Conservation (phyloP, 768 basidiomycete genomes). For the Tephrocybe sp. region DNA sequence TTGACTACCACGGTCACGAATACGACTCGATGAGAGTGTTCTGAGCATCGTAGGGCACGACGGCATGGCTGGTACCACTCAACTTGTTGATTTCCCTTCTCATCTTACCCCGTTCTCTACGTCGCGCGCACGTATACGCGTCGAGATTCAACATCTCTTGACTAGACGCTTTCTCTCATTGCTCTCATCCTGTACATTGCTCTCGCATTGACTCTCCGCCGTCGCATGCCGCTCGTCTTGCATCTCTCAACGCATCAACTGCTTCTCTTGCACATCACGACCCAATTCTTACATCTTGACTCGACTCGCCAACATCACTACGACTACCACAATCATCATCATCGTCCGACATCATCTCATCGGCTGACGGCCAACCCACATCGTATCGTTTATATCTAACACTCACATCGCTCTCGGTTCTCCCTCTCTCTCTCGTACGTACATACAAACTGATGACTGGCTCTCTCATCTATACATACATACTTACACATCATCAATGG, state of each 20-base stretch:
- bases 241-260: not conserved
- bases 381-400: not conserved
- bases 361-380: not conserved
- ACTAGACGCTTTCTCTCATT: not conserved
- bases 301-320: not conserved
- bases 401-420: not conserved
- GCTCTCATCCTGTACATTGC: not conserved
- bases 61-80: not conserved
- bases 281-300: not conserved
- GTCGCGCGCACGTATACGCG: not conserved
- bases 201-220: not conserved
- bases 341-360: not conserved
- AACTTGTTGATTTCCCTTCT: not conserved
- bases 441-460: not conserved
- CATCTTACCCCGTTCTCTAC: not conserved
- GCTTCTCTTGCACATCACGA: not conserved
- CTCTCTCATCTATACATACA: not conserved
- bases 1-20: slow-evolving; percentile 21
- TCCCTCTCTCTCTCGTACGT: not conserved
- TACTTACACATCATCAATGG: slow-evolving; percentile 3
- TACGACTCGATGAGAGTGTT: slow-evolving; percentile 25
- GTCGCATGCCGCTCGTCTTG: slow-evolving; percentile 1
- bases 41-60: no score
- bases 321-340: not conserved
- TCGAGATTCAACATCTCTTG: slow-evolving; percentile 13